phyloP scores from a whole-genome alignment of 2,329 filamentous ascomycete genomes.

The Venturia nashicola region DNA sequence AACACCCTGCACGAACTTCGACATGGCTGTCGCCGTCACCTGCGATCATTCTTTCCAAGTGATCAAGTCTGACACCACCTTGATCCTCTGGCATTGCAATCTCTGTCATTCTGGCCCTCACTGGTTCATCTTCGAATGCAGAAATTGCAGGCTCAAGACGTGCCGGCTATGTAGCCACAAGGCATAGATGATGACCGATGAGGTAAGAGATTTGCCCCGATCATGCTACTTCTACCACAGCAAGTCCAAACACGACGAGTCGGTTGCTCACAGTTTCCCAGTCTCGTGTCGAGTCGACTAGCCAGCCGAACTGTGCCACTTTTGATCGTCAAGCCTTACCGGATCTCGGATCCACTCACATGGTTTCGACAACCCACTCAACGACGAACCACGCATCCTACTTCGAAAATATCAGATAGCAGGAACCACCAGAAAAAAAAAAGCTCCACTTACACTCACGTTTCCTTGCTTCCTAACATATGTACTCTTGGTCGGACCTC shows the following conservation, averaged over 20 bases:
- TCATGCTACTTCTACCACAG: neutral
- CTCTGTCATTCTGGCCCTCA: constrained; percentile 38
- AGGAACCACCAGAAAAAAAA: neutral
- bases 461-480: neutral
- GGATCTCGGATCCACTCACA: neutral
- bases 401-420: neutral
- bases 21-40: constrained; percentile 33
- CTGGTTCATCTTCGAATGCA: constrained; percentile 39
- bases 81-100: constrained; percentile 41
- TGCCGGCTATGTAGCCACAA: constrained; percentile 35
- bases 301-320: constrained; percentile 19
- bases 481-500: neutral
- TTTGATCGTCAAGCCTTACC: constrained; percentile 19
- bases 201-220: constrained; percentile 16
- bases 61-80: constrained; percentile 39
- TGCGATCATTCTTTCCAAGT: constrained; percentile 37
- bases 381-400: neutral
- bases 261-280: constrained; percentile 11
- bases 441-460: neutral
- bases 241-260: constrained; percentile 17
- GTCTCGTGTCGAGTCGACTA: constrained; percentile 18
- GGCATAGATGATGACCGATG: constrained; percentile 22
- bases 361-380: neutral
- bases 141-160: constrained; percentile 38
- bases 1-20: neutral